These are phyloP conservation scores for Myxozyma neglecta DNA, from an alignment of 805 yeast species.

Conservation along the genomic window DNA sequence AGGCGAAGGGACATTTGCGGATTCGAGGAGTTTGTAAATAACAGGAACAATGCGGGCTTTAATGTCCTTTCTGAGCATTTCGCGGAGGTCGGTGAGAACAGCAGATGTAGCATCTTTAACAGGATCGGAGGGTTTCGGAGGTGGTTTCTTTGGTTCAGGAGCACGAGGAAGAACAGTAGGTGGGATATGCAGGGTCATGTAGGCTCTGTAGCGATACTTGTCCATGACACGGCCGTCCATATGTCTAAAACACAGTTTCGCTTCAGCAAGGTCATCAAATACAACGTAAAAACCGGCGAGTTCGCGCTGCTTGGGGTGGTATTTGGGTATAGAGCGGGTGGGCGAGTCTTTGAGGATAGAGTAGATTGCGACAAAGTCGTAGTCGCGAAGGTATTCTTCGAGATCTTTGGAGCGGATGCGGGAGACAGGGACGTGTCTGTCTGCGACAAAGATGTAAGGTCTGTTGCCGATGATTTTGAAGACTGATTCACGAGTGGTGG, in stretches of 20 bases:
- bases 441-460: conserved; percentile 36
- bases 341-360: conserved; percentile 10
- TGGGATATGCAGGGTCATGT: conserved; percentile 52
- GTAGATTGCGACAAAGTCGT: conserved; percentile 65
- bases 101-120: conserved; percentile 59
- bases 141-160: too few species aligned
- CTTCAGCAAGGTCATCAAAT: conserved; percentile 60
- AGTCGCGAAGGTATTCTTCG: conserved; percentile 56
- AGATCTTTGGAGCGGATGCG: conserved; percentile 57
- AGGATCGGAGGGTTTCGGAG: conserved; percentile 36
- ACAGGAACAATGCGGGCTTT: conserved; percentile 71
- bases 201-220: conserved; percentile 44
- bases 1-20: conserved; percentile 37
- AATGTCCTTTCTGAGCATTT: conserved; percentile 66
- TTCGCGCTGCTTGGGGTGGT: conserved; percentile 45
- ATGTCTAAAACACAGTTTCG: conserved; percentile 56
- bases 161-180: too few species aligned
- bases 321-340: background rate
- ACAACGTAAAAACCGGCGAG: conserved; percentile 67
- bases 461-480: conserved; percentile 24
- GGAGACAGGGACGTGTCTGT: conserved; percentile 35
- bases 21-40: conserved; percentile 60
- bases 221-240: conserved; percentile 60
- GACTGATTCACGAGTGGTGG: background rate
- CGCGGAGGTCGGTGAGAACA: conserved; percentile 63